These are phyloP conservation scores for Cystobasidium tubakii DNA, from an alignment of 768 basidiomycete species.

Conservation along the genomic window DNA sequence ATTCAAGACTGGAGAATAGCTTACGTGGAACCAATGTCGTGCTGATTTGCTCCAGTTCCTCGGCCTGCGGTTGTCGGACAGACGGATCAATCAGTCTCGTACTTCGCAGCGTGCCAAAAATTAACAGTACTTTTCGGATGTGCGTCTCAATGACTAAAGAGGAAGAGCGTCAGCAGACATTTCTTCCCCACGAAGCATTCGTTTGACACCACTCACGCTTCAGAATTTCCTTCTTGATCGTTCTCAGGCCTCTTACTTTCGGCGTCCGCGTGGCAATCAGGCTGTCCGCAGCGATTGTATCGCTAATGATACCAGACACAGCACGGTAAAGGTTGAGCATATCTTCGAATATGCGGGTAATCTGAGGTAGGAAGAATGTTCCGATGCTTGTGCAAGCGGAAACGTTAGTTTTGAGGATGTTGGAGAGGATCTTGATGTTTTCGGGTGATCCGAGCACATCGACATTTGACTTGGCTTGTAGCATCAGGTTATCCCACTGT, in stretches of 20 bases:
- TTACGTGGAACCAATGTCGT: conserved; percentile 73
- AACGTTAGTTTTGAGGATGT: conserved; percentile 97
- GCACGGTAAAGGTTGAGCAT: conserved; percentile 98
- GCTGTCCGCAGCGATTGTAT: conserved; percentile 80
- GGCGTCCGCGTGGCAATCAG: conserved; percentile 91
- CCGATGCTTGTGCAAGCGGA: conserved; percentile 96
- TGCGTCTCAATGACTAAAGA: conserved; percentile 79
- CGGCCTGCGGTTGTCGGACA: conserved; percentile 63
- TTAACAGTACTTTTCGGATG: conserved; percentile 54
- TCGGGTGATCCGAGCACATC: conserved; percentile 84
- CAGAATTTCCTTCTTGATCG: conserved; percentile 96
- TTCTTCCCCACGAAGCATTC: background rate
- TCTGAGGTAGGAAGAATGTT: conserved; percentile 93
- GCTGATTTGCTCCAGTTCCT: conserved; percentile 90
- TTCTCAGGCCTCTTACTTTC: conserved; percentile 84
- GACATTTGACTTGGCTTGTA: conserved; percentile 83
- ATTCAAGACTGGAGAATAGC: background rate
- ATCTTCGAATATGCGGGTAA: conserved; percentile 90
- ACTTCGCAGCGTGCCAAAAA: background rate
- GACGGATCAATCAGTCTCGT: background rate
- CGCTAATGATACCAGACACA: conserved; percentile 90
- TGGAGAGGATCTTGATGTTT: conserved; percentile 92
- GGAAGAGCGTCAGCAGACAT: background rate
- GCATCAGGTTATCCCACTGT: conserved; percentile 96
- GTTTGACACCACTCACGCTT: conserved; percentile 52